Evolutionary conservation across 306 rosid genomes (phyloP).

Genomic region (Cucurbita pepo): DNA sequence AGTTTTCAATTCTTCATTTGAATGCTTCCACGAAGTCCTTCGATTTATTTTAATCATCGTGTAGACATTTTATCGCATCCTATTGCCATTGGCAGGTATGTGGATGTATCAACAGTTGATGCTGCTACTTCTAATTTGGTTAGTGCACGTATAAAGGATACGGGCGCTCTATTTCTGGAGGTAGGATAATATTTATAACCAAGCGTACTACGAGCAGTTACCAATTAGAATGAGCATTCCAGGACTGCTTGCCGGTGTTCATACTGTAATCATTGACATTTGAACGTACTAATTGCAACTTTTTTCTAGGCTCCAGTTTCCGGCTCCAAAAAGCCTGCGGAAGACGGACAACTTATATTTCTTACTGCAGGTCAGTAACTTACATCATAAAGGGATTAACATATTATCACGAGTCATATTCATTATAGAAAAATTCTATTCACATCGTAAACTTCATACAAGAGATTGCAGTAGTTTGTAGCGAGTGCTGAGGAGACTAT

Average conservation of each 20-base stretch:
- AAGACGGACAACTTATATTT: slow-evolving; percentile 84
- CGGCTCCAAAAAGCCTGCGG: slow-evolving; percentile 98
- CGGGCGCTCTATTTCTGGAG: slow-evolving; percentile 91
- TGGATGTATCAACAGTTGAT: slow-evolving; percentile 93
- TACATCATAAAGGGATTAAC: not conserved
- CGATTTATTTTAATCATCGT: not conserved
- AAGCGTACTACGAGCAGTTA: not conserved
- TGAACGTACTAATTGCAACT: not conserved
- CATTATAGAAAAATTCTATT: not conserved
- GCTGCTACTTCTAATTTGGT: slow-evolving; percentile 61
- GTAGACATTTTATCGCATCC: not conserved
- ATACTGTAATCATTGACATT: not conserved
- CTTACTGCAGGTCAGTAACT: slow-evolving; percentile 85
- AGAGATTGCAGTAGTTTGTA: not conserved
- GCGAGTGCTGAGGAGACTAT: not conserved
- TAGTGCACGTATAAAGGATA: slow-evolving; percentile 39
- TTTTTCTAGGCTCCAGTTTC: slow-evolving; percentile 93
- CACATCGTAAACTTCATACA: not conserved
- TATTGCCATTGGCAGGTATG: slow-evolving; percentile 43
- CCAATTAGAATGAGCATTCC: not conserved
- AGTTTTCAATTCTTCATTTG: not conserved
- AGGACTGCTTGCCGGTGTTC: not conserved
- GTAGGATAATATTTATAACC: slow-evolving; percentile 13
- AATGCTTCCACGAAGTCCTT: not conserved
- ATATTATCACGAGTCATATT: not conserved